Percentiles rank a stretch among this genome's conserved stretches.
phyloP scores from a whole-genome alignment of 768 basidiomycete species.

The Collybia sp. region DNA sequence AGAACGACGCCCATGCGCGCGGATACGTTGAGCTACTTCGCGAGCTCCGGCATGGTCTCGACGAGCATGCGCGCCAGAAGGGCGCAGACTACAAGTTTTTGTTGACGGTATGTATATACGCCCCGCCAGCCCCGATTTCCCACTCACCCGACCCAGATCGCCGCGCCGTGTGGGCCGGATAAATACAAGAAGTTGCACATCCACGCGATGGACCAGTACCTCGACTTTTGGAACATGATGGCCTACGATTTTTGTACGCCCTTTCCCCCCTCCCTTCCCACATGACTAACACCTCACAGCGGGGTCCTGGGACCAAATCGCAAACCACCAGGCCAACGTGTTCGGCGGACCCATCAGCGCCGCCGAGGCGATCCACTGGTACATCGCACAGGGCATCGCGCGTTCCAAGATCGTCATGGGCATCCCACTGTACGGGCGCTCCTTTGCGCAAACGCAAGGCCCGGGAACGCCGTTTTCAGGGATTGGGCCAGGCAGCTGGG shows the following conservation, averaged over 20 bases:
- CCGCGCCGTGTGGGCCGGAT: constrained; percentile 87
- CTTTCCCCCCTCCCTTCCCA: not conserved
- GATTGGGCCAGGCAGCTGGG: constrained; percentile 87
- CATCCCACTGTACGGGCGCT: constrained; percentile 90
- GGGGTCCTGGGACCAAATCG: constrained; percentile 69
- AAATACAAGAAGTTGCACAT: constrained; percentile 80
- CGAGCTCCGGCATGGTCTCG: constrained; percentile 71
- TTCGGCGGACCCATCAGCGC: constrained; percentile 64
- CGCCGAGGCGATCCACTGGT: constrained; percentile 64
- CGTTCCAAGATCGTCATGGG: constrained; percentile 84
- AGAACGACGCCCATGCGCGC: constrained; percentile 66
- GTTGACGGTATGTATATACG: constrained; percentile 54
- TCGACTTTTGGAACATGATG: constrained; percentile 99
- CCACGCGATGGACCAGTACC: constrained; percentile 78
- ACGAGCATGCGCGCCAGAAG: constrained; percentile 61
- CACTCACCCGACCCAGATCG: constrained; percentile 48
- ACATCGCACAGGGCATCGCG: constrained; percentile 63
- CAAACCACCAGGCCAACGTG: constrained; percentile 86
- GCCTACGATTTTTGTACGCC: constrained; percentile 75
- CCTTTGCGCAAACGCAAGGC: constrained; percentile 82
- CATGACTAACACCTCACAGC: constrained; percentile 30
- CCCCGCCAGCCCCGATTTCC: not conserved
- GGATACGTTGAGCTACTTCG: constrained; percentile 83
- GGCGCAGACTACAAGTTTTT: constrained; percentile 60
- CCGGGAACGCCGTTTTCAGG: constrained; percentile 79